These are phyloP conservation scores for Aspergillus steynii DNA, from an alignment of 495 filamentous ascomycete species.

Conservation along the genomic window DNA sequence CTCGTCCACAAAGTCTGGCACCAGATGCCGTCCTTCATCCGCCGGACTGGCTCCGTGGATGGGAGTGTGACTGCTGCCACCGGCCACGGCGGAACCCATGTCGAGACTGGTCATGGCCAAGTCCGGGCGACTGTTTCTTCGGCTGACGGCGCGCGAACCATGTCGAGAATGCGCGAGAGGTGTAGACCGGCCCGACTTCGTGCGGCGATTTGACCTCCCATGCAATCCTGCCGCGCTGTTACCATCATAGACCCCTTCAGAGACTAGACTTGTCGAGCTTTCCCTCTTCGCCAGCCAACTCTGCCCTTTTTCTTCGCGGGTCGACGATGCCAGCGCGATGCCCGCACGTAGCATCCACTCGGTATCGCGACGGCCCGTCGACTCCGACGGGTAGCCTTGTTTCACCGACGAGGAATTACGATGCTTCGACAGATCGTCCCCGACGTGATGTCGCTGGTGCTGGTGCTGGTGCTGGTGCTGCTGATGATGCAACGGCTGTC, in stretches of 20 bases:
- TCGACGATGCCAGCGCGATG: constrained; percentile 65
- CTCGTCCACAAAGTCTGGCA: constrained; percentile 48
- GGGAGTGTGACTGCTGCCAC: neutral
- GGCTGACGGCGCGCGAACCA: constrained; percentile 31
- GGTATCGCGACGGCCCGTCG: constrained; percentile 42
- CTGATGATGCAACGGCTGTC: neutral
- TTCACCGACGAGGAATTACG: neutral
- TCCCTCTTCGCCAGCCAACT: constrained; percentile 73
- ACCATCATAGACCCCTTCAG: constrained; percentile 41
- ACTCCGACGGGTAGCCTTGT: constrained; percentile 8
- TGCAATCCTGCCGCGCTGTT: constrained; percentile 7
- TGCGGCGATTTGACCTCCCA: constrained; percentile 16
- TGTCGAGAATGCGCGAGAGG: constrained; percentile 33
- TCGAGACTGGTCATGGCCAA: neutral
- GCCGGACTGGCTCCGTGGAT: constrained; percentile 7
- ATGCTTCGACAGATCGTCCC: constrained; percentile 17
- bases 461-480: constrained; percentile 30
- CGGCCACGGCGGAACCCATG: neutral
- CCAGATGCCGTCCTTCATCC: constrained; percentile 19
- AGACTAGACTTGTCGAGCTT: constrained; percentile 67
- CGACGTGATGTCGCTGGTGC: constrained; percentile 17
- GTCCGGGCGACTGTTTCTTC: neutral
- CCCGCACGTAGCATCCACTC: constrained; percentile 79
- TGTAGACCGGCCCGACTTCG: constrained; percentile 42
- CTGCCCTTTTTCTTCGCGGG: constrained; percentile 77